Conservation (phyloP, 176 grass and related monocot species). For the Panicum miliaceum region DNA sequence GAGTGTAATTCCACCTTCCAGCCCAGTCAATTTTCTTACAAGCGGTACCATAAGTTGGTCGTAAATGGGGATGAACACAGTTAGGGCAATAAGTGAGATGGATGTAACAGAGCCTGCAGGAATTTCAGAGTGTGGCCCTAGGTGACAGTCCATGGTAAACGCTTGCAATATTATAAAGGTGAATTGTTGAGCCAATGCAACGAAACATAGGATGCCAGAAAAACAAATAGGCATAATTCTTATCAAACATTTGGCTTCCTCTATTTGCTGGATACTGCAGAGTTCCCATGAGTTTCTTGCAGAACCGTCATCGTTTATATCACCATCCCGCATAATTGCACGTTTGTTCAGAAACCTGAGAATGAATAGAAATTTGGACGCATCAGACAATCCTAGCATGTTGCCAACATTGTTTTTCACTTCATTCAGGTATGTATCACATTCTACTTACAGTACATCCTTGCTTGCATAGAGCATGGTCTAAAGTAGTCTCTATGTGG, state of each 20-base stretch:
- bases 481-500: neutral
- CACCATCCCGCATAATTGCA: constrained; percentile 58
- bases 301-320: constrained; percentile 56
- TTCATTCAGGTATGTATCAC: constrained; percentile 8
- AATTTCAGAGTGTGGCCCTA: constrained; percentile 64
- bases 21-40: constrained; percentile 51
- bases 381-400: constrained; percentile 1
- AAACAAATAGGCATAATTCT: constrained; percentile 73
- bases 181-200: constrained; percentile 69
- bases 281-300: constrained; percentile 64
- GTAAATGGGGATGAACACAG: constrained; percentile 67
- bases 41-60: constrained; percentile 69
- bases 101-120: constrained; percentile 61
- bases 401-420: neutral
- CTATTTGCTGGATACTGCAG: constrained; percentile 77
- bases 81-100: constrained; percentile 57
- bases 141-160: constrained; percentile 61
- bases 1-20: constrained; percentile 70
- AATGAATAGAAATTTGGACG: constrained; percentile 29
- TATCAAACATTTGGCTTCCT: constrained; percentile 85
- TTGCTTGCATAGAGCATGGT: neutral
- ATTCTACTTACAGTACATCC: neutral
- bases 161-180: constrained; percentile 68
- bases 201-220: constrained; percentile 63
- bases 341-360: constrained; percentile 75